These are phyloP conservation scores for Casuarina cunninghamiana DNA, from an alignment of 306 rosid species.

Conservation along the genomic window DNA sequence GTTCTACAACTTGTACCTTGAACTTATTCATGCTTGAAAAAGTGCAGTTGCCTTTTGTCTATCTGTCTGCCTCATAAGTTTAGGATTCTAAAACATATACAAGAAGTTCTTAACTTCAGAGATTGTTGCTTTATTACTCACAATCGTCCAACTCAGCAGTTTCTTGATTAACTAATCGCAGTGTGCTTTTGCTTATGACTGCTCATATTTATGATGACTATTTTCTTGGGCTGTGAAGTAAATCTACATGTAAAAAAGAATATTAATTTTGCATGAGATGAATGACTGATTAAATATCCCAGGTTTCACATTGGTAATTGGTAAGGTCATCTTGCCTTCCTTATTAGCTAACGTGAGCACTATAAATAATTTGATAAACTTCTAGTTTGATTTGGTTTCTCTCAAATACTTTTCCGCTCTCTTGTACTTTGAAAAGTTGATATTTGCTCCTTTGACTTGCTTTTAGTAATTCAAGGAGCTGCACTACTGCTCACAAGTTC, in stretches of 20 bases:
- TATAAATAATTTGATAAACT: neutral
- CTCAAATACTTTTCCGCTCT: neutral
- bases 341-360: neutral
- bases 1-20: neutral
- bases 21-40: neutral
- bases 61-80: neutral
- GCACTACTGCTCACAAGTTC: slow-evolving; percentile 55
- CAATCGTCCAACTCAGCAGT: neutral
- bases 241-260: neutral
- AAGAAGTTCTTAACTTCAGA: neutral
- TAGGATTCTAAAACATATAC: neutral
- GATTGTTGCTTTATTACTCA: neutral
- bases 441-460: slow-evolving; percentile 23
- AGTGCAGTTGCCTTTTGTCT: neutral
- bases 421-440: slow-evolving; percentile 5
- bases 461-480: slow-evolving; percentile 70
- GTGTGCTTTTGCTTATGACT: neutral
- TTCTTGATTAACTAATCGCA: neutral
- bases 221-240: neutral
- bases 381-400: neutral
- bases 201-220: neutral
- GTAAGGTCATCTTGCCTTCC: neutral
- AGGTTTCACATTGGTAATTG: neutral
- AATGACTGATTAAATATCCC: neutral
- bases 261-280: no score